These are phyloP conservation scores for Astraeus odoratus DNA, from an alignment of 768 basidiomycete species.

Conservation along the genomic window DNA sequence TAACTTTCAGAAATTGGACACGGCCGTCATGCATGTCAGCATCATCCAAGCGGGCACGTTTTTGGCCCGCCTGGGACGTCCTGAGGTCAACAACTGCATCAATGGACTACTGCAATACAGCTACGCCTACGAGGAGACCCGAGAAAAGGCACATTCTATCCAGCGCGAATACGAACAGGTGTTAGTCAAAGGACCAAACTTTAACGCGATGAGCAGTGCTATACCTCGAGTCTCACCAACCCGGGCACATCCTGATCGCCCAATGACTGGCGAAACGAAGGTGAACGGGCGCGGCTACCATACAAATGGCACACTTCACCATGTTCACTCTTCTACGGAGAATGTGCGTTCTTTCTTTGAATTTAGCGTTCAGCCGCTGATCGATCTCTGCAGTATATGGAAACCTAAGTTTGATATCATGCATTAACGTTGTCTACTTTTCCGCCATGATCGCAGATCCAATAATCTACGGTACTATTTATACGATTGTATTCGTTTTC, in stretches of 20 bases:
- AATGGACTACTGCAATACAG: slow-evolving; percentile 84
- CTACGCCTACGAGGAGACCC: slow-evolving; percentile 80
- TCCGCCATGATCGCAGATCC: slow-evolving; percentile 12
- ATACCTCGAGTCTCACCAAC: slow-evolving; percentile 17
- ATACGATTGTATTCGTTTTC: slow-evolving; percentile 10
- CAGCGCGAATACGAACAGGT: slow-evolving; percentile 40
- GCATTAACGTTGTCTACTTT: not conserved
- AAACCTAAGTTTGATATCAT: not conserved
- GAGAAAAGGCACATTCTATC: slow-evolving; percentile 68
- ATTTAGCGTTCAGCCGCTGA: not conserved
- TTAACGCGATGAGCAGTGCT: slow-evolving; percentile 36
- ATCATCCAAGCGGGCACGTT: slow-evolving; percentile 79
- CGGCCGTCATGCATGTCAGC: slow-evolving; percentile 84
- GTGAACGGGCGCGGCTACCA: slow-evolving; percentile 14
- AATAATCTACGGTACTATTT: slow-evolving; percentile 21
- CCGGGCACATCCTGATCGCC: slow-evolving; percentile 12
- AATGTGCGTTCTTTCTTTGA: not conserved
- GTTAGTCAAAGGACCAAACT: slow-evolving; percentile 28
- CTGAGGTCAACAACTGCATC: slow-evolving; percentile 79
- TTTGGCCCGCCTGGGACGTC: slow-evolving; percentile 74
- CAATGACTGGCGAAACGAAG: too few species aligned
- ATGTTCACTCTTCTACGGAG: not conserved
- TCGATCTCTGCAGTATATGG: not conserved
- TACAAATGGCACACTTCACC: not conserved
- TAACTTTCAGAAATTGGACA: slow-evolving; percentile 61